A percentile compares a stretch with the other conserved stretches of the same genome.
These are phyloP conservation scores for Solanum chiquidenum DNA, from an alignment of 257 asterid species.

Conservation along the genomic window DNA sequence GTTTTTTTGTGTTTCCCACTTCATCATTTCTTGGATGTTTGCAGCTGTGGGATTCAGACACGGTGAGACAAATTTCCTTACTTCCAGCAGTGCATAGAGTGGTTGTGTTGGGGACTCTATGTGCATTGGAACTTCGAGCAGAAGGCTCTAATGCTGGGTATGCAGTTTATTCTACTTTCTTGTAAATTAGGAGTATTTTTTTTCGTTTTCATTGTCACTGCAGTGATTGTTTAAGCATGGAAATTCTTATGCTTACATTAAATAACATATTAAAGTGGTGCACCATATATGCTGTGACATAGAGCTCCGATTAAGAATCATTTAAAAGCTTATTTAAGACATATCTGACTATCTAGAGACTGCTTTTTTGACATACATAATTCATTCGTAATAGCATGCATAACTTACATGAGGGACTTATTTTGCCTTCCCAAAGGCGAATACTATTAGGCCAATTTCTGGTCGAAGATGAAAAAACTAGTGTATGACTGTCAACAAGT, in stretches of 20 bases:
- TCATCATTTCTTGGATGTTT: neutral
- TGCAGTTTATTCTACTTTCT: neutral
- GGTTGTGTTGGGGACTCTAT: conserved; percentile 77
- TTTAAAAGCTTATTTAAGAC: neutral
- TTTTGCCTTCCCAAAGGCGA: neutral
- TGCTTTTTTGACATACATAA: neutral
- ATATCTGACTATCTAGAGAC: neutral
- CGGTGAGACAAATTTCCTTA: conserved; percentile 50
- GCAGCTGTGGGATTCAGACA: conserved; percentile 72
- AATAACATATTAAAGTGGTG: neutral
- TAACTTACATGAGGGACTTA: neutral
- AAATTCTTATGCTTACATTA: neutral
- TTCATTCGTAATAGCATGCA: neutral
- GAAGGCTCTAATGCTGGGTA: conserved; percentile 85
- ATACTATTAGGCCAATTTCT: neutral
- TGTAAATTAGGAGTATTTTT: neutral
- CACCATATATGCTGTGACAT: neutral
- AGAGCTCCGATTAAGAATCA: neutral
- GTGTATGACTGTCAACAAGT: neutral
- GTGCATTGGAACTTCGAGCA: conserved; percentile 78
- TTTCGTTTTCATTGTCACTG: neutral
- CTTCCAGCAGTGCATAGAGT: conserved; percentile 71
- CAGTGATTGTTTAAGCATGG: neutral
- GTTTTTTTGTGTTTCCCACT: neutral
- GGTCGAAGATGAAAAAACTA: neutral